Percentiles rank a stretch among this genome's conserved stretches.
phyloP scores from a whole-genome alignment of 2,329 filamentous ascomycete species.

The Phoma sp. region DNA sequence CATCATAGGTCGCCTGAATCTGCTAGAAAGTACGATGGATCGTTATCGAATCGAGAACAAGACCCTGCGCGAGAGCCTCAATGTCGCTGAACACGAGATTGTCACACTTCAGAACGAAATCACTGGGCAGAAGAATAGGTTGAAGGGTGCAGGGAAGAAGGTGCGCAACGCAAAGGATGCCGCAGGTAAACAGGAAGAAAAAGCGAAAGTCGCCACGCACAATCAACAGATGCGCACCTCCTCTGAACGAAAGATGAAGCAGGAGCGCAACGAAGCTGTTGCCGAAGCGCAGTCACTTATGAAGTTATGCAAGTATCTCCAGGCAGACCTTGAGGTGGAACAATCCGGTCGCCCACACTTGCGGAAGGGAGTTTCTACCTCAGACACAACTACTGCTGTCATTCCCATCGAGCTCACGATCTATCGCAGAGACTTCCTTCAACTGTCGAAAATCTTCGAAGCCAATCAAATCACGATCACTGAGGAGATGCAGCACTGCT shows the following conservation, averaged over 20 bases:
- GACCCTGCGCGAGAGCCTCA: slow-evolving; percentile 15
- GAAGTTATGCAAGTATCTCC: slow-evolving; percentile 20
- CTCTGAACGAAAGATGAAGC: slow-evolving; percentile 24
- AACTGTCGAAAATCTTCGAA: slow-evolving; percentile 6
- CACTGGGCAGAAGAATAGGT: slow-evolving; percentile 18
- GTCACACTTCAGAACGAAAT: slow-evolving; percentile 13
- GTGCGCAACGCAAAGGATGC: slow-evolving; percentile 24
- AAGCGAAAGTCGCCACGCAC: slow-evolving; percentile 23
- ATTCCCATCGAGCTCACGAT: slow-evolving; percentile 22
- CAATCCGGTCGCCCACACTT: slow-evolving; percentile 21
- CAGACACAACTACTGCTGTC: slow-evolving; percentile 17
- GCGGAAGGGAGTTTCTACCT: slow-evolving; percentile 13
- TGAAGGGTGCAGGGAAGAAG: slow-evolving; percentile 28
- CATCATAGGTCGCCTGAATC: slow-evolving; percentile 16
- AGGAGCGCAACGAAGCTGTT: slow-evolving; percentile 22
- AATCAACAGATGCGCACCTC: slow-evolving; percentile 19
- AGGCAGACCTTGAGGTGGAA: slow-evolving; percentile 20
- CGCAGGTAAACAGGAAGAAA: slow-evolving; percentile 22
- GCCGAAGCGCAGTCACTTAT: slow-evolving; percentile 14
- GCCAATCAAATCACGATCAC: slow-evolving; percentile 14
- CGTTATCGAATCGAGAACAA: slow-evolving; percentile 18
- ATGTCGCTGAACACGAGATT: slow-evolving; percentile 15
- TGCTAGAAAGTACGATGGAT: slow-evolving; percentile 18
- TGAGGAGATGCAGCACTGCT: slow-evolving; percentile 15
- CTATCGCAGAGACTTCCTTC: slow-evolving; percentile 17